Evolutionary conservation across 345 rosid genomes (phyloP), one percentile per base, ranked within the genome.

Genomic region (Rubroshorea leprosula): DNA sequence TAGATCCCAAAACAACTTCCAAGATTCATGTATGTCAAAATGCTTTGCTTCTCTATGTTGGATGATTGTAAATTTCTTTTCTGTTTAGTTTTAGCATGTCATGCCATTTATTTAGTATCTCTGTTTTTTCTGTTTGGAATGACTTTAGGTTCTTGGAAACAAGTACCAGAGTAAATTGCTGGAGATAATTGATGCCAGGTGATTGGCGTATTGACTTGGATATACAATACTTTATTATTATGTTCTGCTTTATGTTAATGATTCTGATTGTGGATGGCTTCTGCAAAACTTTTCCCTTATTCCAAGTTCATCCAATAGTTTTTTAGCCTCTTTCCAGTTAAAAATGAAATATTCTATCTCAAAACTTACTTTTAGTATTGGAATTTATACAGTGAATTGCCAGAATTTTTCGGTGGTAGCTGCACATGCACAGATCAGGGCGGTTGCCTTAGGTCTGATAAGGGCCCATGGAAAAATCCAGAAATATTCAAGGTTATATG

Each of bases 391-490:
- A 94, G 99, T 55, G 99, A 94, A 73, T 79, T 94, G 81, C 99
- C 99, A 21, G 81, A 84, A 38, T 87, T 84, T 75, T 70, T 94
- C 65, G 99, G 99, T 13, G 99, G 99, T 55, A 72, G 57, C 63
- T 94, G 99, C 69, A 84, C 77, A 21, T 94, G 97, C 69, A 79
- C 87, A 55, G 86, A 78, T 54, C 76, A 78, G 72, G 99, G 99
- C 26, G 99, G 99, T 57, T 94, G 99, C 67, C 88, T 94, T 73
- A 71, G 78, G 23, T 94, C 99, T 58, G 97, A 94, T 63, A 90
- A 94, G 78, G 99, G 99, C 38, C 99, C 97, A 47, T 94, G 99
- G 99, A 90, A 84, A 69, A 87, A 90, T 73, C 86, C 83, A 17
- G 90, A 82, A 55, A 74, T 90, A 62, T 63, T 83, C 62, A 84